Evolutionary conservation across 2,329 filamentous ascomycete species (phyloP), one percentile per base, ranked within the genome.

Genomic region (Aspergillus japonicus): DNA sequence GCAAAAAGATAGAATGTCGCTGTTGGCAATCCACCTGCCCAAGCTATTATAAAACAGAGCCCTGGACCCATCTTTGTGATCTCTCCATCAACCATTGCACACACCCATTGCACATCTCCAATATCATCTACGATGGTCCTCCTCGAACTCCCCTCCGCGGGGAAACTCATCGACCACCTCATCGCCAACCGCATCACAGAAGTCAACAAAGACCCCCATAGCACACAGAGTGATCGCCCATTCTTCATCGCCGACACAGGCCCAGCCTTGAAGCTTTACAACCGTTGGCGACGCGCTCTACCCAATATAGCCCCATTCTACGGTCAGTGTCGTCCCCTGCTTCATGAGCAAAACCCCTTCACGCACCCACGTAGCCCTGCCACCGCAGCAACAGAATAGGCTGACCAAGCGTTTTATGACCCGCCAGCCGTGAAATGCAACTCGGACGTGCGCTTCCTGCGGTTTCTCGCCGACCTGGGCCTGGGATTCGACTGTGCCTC

Each of bases 401-500:
- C 39, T 44, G 39, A 44, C 39, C 39, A 44, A n/a, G 39, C 16
- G 16, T n/a, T 26, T 4, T 31, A 23, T 19, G 39, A 16, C 50
- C 26, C 50, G 6, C 6, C 48, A 71, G 71, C 71, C 12, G 69
- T 72, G 4, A 73, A 72, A 65, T 71, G 68, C 63, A 73, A 73
- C 50, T 60, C 66, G 2, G 69, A 73, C 42, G 60, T 58, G 12
- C 62, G 49, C 1, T 54, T 72, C 3, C 61, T 73, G 19, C 61
- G 61, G n/a, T 50, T 56, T 14, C 66, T 72, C 11, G 66, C 64
- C 14, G 56, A 64, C 2, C 54, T 69, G 4, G 68, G 68, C 6
- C 61, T 62, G 11, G 62, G 65, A 5, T 73, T 73, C 21, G 71
- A 72, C 50, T 73, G 71, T 52, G 69, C 71, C 1, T 72, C 70